Percentiles rank a stretch among this genome's conserved stretches.
phyloP scores from a whole-genome alignment of 2,329 filamentous ascomycete genomes.

The Colletotrichum sp. region DNA sequence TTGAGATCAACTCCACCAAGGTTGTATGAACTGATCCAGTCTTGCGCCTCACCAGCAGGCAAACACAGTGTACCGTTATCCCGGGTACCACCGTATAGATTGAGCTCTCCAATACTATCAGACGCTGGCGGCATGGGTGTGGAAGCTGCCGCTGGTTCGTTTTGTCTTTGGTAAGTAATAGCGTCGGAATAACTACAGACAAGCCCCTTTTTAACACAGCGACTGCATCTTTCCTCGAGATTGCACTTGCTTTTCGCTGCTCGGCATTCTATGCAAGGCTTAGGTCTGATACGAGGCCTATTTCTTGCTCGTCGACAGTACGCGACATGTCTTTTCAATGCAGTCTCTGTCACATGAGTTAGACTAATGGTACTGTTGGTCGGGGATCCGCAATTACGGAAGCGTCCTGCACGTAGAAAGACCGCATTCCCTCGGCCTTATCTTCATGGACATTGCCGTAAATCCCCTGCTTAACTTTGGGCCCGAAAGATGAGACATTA shows the following conservation, averaged over 20 bases:
- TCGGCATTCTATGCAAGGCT: constrained; percentile 12
- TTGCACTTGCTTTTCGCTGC: constrained; percentile 15
- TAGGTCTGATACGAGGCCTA: not conserved
- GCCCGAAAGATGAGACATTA: not conserved
- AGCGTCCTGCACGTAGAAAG: not conserved
- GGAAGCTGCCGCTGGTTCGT: not conserved
- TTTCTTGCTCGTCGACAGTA: constrained; percentile 2
- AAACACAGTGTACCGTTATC: not conserved
- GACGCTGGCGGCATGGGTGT: not conserved
- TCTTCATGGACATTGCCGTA: not conserved
- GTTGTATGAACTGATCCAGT: not conserved
- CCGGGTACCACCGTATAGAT: not conserved
- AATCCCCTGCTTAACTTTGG: not conserved
- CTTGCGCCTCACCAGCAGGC: not conserved
- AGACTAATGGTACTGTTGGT: not conserved
- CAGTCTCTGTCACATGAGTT: not conserved
- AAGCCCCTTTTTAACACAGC: constrained; percentile 10
- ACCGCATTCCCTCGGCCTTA: not conserved
- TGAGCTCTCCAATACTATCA: not conserved
- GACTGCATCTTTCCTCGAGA: not conserved
- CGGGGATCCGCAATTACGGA: not conserved
- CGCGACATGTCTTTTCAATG: not conserved
- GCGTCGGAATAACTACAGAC: not conserved
- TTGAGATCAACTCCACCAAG: not conserved
- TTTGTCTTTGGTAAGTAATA: not conserved